phyloP scores from a whole-genome alignment of 192 early-diverging fungal species.

The Gonapodya sp. region DNA sequence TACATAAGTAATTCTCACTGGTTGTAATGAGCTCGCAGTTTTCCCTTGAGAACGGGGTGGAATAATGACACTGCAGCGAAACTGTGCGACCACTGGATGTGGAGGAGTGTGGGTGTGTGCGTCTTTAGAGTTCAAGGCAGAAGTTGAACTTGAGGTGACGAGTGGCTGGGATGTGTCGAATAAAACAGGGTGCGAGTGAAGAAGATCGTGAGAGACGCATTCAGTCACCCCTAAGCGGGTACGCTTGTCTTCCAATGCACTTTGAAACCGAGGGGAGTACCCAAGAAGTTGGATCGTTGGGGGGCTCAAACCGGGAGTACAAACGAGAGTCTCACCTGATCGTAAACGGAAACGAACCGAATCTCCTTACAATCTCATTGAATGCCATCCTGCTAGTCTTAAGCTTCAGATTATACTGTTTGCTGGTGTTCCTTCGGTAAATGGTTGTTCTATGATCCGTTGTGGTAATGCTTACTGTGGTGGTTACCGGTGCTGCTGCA shows the following conservation, averaged over 20 bases:
- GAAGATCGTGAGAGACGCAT: constrained; percentile 14
- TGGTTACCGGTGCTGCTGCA: not conserved
- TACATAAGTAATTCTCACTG: constrained; percentile 9
- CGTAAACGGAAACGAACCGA: constrained; percentile 12
- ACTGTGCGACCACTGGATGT: constrained; percentile 9
- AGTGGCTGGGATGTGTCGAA: constrained; percentile 7
- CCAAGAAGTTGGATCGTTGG: no score
- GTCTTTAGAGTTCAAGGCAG: constrained; percentile 8
- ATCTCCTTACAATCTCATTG: constrained; percentile 15
- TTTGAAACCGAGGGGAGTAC: not conserved
- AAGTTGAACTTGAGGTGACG: not conserved
- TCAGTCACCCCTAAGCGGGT: constrained; percentile 11
- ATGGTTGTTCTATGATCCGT: constrained; percentile 12
- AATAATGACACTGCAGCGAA: constrained; percentile 6
- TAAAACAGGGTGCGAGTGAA: constrained; percentile 10
- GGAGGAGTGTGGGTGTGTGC: not conserved
- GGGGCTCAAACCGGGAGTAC: not conserved
- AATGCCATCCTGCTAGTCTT: constrained; percentile 11
- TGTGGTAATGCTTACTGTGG: not conserved
- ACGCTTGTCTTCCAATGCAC: constrained; percentile 16
- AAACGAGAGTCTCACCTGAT: constrained; percentile 9
- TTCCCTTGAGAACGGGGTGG: not conserved
- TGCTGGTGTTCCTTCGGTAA: constrained; percentile 14
- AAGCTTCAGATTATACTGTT: constrained; percentile 14
- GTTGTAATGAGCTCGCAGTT: not conserved